These are phyloP conservation scores for Pisolithus tinctorius DNA, from an alignment of 768 basidiomycete species.

Conservation along the genomic window DNA sequence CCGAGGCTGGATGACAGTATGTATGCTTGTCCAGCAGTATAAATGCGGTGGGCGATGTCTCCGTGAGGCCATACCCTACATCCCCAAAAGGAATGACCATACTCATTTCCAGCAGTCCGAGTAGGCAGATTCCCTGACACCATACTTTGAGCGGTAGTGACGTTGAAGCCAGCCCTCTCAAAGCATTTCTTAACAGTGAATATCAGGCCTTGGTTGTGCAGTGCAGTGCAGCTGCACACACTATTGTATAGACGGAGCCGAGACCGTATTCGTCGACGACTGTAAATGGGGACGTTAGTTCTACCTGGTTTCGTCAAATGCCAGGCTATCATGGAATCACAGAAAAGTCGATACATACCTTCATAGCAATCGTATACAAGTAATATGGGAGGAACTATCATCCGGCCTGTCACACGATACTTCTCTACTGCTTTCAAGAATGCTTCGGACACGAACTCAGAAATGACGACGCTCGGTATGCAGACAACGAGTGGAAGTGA, in stretches of 20 bases:
- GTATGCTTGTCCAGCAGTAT: constrained; percentile 41
- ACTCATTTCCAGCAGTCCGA: too few relatives aligned
- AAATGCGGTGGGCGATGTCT: constrained; percentile 71
- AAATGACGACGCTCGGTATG: constrained; percentile 48
- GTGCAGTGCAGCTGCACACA: constrained; percentile 79
- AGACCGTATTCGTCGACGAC: constrained; percentile 65
- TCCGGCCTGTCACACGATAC: constrained; percentile 50
- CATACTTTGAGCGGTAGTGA: constrained; percentile 48
- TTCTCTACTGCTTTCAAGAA: constrained; percentile 63
- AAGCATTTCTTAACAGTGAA: constrained; percentile 37
- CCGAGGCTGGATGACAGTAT: constrained; percentile 51
- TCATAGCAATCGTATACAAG: constrained; percentile 66
- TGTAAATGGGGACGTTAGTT: constrained; percentile 15
- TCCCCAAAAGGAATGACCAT: neutral
- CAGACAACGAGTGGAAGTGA: constrained; percentile 49
- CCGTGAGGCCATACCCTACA: constrained; percentile 72
- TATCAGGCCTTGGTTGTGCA: constrained; percentile 56
- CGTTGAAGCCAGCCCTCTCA: constrained; percentile 34
- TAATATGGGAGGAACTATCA: constrained; percentile 78
- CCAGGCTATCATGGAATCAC: too few relatives aligned
- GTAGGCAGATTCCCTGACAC: neutral
- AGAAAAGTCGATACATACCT: constrained; percentile 33
- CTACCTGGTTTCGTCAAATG: neutral
- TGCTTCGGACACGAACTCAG: constrained; percentile 61
- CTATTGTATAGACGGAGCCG: constrained; percentile 46